Evolutionary conservation across 192 early-diverging fungal genomes (phyloP), one percentile per base, ranked within the genome.

Genomic region (Linnemannia elongata): DNA sequence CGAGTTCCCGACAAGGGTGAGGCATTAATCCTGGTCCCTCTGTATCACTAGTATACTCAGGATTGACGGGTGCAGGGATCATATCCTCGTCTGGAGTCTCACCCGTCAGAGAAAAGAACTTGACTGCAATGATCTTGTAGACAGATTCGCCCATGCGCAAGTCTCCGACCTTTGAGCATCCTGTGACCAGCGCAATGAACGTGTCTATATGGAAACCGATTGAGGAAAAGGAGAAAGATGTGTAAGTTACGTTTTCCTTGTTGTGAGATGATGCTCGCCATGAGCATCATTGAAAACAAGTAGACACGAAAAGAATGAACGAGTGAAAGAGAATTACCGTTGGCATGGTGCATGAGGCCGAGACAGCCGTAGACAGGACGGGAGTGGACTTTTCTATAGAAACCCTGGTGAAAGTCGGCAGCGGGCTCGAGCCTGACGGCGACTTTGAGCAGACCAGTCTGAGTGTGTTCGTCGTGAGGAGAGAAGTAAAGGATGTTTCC

Each of bases 1-100:
- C 91, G 45, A 99, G 90, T 35, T 91, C 89, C 22, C 88, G 73
- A 80, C 97, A 97, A 8, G 97, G 97, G 87, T 98, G 97, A 45
- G 89, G 89, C 47, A 91, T 85, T 82, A 81, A 89, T 81, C 69
- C 71, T 9, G 90, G 90, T 18, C 89, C 89, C 72, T 92, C 91
- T 1, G 88, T 80, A 9, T 85, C 77, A 54, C 60, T 66, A 72
- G 68, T 82, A 77, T 47, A 84, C 82, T 82, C 87, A 85, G 83
- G 87, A 77, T 74, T 71, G 79, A 66, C 75, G 44, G 77, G 79
- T 77, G 82, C 83, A 72, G 79, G 69, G 33, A 87, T 87, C 85
- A 87, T 87, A 69, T 88, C 83, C 83, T 92, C 89, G 83, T 99
- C 97, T 77, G 96, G 96, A 33, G 92, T 90, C 69, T 91, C 89